Evolutionary conservation across 257 asterid species (phyloP), one percentile per base, ranked within the genome.

Genomic region (Solanum corneliomulleri): DNA sequence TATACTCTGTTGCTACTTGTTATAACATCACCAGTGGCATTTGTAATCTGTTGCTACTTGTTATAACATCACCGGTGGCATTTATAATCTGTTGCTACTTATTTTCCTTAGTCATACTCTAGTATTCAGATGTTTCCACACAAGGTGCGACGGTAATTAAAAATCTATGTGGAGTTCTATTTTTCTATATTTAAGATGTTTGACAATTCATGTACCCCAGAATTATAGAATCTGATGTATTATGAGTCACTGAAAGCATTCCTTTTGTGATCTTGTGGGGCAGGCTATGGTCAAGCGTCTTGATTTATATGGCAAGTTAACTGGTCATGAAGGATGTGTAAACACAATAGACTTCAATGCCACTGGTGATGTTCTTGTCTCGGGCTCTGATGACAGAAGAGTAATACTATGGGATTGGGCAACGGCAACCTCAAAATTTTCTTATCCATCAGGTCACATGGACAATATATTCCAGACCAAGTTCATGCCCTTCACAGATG

Each of bases 341-440:
- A 95, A 95, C 91, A 91, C 98, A 7, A 80, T 95, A 70, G 93
- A 92, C 64, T 95, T 95, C 92, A 94, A 94, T 88, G 89, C 94
- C 25, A 86, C 92, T 3, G 98, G 98, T 14, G 96, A 94, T 74
- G 81, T 91, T 87, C 94, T 95, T 68, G 95, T 91, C 85, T 95
- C 98, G 25, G 98, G 98, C 85, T 93, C 98, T 49, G 97, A 95
- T 92, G 98, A 94, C 89, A 90, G 86, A 39, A 91, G 89, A 86
- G 89, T 95, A 84, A 94, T 89, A 88, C 91, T 94, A 35, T 95
- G 98, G 98, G 95, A 95, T 42, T 96, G 98, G 98, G 92, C 92
- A 45, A 83, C 91, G 5, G 75, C 88, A 86, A 91, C 90, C 87
- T 90, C 90, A 41, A 92, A 90, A 75, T 89, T 92, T 77, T 93